Percentiles rank a stretch among this genome's conserved stretches.
Conservation (phyloP, 768 basidiomycete species). For the Chalciporus chontae region DNA sequence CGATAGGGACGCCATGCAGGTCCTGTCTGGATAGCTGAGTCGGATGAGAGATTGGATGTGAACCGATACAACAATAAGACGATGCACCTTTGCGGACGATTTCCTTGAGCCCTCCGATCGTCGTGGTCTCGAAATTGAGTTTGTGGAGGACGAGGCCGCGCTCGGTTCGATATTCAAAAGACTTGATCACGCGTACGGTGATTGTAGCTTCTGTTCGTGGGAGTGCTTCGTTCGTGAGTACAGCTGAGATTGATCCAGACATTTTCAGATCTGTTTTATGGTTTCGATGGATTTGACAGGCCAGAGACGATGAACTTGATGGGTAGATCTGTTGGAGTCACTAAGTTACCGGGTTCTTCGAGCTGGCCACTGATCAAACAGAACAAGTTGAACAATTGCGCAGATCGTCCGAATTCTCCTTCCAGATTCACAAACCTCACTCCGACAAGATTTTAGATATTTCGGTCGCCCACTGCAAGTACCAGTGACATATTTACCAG, state of each 20-base stretch:
- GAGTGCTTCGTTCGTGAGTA: slow-evolving; percentile 59
- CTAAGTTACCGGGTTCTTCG: too few species aligned
- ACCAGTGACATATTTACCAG: background rate
- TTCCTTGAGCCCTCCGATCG: slow-evolving; percentile 77
- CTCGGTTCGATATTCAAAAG: slow-evolving; percentile 89
- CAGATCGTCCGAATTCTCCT: too few species aligned
- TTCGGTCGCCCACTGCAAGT: too few species aligned
- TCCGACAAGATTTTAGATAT: background rate
- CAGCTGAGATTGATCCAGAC: slow-evolving; percentile 37
- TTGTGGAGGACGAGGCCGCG: slow-evolving; percentile 81
- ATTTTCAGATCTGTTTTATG: slow-evolving; percentile 16
- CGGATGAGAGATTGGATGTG: slow-evolving; percentile 7
- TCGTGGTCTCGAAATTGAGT: slow-evolving; percentile 74
- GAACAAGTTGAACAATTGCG: too few species aligned
- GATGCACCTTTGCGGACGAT: slow-evolving; percentile 59
- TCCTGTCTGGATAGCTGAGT: slow-evolving; percentile 64
- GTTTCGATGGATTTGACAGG: background rate
- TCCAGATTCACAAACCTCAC: background rate
- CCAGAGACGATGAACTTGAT: background rate
- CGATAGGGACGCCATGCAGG: slow-evolving; percentile 89
- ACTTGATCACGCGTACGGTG: slow-evolving; percentile 92
- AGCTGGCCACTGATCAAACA: too few species aligned
- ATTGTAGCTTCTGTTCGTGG: slow-evolving; percentile 78
- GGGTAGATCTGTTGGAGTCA: too few species aligned
- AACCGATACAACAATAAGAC: background rate